Evolutionary conservation across 495 filamentous ascomycete species (phyloP).

Genomic region (Chaetomium fimeti): DNA sequence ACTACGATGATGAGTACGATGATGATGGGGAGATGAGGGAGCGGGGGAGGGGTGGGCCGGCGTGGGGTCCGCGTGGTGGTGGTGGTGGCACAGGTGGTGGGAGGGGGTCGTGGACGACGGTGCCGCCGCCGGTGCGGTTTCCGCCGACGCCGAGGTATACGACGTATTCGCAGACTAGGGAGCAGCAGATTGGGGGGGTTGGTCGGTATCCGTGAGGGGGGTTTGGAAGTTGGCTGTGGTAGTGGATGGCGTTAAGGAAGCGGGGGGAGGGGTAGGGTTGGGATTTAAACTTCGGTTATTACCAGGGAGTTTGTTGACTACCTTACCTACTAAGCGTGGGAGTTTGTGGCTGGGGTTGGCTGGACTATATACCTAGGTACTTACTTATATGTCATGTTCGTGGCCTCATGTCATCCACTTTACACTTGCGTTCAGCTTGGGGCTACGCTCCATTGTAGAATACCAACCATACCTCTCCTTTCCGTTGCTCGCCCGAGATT

Average conservation of each 20-base stretch:
- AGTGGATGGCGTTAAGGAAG: background rate
- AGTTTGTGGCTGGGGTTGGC: background rate
- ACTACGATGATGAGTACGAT: background rate
- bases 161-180: constrained; percentile 15
- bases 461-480: too few species aligned
- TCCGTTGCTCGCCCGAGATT: too few species aligned
- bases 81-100: background rate
- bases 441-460: too few species aligned
- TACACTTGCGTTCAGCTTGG: too few species aligned
- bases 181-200: constrained; percentile 18
- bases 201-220: constrained; percentile 16
- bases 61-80: background rate
- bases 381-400: background rate
- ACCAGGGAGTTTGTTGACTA: too few species aligned
- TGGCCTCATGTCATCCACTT: too few species aligned
- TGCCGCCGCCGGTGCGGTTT: constrained; percentile 20
- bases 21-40: background rate
- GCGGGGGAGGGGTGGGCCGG: background rate
- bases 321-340: too few species aligned
- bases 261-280: background rate
- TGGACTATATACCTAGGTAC: background rate
- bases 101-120: constrained; percentile 15
- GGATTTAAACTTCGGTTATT: too few species aligned
- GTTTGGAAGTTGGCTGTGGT: background rate
- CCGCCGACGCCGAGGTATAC: constrained; percentile 21